Percentiles rank a stretch among this genome's conserved stretches.
These are phyloP conservation scores for Neohortaea acidophila DNA, from an alignment of 495 filamentous ascomycete genomes.

Conservation along the genomic window DNA sequence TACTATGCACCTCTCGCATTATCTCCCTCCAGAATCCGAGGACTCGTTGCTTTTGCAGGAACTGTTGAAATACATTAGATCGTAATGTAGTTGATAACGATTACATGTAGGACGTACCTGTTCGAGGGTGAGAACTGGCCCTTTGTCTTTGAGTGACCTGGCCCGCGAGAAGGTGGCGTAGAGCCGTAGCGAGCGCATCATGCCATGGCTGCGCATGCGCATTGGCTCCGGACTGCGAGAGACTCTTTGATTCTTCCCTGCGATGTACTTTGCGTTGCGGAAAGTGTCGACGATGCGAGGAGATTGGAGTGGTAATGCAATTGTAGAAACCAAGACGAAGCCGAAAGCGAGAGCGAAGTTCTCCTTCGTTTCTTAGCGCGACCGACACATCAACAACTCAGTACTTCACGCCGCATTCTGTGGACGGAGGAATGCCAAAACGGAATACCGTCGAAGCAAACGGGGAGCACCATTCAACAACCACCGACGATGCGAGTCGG, in stretches of 20 bases:
- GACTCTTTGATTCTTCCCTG: too few species aligned
- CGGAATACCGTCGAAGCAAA: not conserved
- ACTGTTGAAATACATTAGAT: conserved; percentile 28
- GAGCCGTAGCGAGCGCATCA: not conserved
- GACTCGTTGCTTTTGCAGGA: conserved; percentile 40
- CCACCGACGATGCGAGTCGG: not conserved
- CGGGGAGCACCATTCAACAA: not conserved
- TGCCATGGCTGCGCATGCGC: too few species aligned
- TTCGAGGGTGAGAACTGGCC: conserved; percentile 23
- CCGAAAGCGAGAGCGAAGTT: not conserved
- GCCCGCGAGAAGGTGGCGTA: conserved; percentile 11
- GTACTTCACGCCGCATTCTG: not conserved
- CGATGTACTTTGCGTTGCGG: too few species aligned
- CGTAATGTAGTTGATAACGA: not conserved
- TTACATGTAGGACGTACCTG: conserved; percentile 19
- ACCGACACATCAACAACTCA: not conserved
- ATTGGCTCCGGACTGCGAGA: too few species aligned
- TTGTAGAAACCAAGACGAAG: not conserved
- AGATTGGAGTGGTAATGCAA: not conserved
- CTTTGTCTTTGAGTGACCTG: conserved; percentile 15
- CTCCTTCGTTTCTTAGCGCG: not conserved
- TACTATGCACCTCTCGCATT: conserved; percentile 30
- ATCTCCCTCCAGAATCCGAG: conserved; percentile 45
- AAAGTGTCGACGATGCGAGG: not conserved
- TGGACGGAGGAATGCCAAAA: not conserved